Conservation (phyloP, 257 asterid species). For the Jacaranda mimosifolia region DNA sequence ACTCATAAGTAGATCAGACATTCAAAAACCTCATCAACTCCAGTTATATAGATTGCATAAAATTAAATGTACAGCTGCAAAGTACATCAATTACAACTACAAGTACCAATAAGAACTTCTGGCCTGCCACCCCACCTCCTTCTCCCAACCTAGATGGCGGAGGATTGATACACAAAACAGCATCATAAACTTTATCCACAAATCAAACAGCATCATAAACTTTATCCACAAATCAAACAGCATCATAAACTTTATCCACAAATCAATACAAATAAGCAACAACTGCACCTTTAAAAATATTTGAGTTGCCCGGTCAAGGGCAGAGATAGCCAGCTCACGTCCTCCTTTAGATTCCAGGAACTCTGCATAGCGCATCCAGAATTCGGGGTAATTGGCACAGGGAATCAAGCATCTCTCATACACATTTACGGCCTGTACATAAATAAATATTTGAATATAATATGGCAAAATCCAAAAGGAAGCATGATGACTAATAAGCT, state of each 20-base stretch:
- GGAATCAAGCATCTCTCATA: slow-evolving; percentile 96
- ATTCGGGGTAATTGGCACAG: slow-evolving; percentile 89
- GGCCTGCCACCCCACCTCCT: neutral
- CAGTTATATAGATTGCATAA: neutral
- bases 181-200: neutral
- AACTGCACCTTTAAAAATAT: slow-evolving; percentile 70
- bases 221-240: slow-evolving; percentile 14
- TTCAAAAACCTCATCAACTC: slow-evolving; percentile 2
- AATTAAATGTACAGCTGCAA: slow-evolving; percentile 3
- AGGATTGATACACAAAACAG: slow-evolving; percentile 10
- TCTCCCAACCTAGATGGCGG: neutral
- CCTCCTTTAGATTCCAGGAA: slow-evolving; percentile 85
- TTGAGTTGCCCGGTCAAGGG: slow-evolving; percentile 79
- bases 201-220: slow-evolving; percentile 10
- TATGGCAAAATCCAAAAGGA: slow-evolving; percentile 21
- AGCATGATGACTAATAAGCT: slow-evolving; percentile 27
- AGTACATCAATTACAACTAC: neutral
- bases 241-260: neutral
- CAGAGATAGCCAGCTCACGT: slow-evolving; percentile 75
- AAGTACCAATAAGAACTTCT: neutral
- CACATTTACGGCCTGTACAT: slow-evolving; percentile 72
- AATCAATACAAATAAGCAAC: slow-evolving; percentile 21
- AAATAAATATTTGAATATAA: slow-evolving; percentile 13
- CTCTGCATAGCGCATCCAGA: slow-evolving; percentile 92
- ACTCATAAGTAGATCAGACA: neutral